These are phyloP conservation scores for Paraurostyla sp. DNA, from an alignment of 73 alveolate genomes.

Conservation along the genomic window DNA sequence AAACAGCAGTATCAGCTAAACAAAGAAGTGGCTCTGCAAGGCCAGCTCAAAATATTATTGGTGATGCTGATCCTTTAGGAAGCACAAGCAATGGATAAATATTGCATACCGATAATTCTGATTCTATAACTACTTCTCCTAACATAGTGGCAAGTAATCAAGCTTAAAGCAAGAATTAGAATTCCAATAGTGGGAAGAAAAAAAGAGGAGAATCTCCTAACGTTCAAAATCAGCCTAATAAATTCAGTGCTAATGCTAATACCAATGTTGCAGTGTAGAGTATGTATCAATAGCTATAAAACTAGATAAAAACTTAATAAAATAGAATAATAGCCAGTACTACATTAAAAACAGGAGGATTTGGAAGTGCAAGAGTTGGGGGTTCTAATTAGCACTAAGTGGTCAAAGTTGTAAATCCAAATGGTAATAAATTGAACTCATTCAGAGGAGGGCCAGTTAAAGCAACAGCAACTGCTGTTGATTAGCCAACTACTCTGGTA, in stretches of 20 bases:
- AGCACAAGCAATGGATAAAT: neutral
- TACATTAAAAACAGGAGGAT: neutral
- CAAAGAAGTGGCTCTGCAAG: constrained; percentile 35
- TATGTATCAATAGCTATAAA: constrained; percentile 8
- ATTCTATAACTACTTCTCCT: too few species aligned
- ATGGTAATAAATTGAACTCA: constrained; percentile 2
- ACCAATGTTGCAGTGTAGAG: neutral
- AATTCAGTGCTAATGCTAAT: neutral
- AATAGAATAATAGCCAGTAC: neutral
- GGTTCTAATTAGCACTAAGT: too few species aligned
- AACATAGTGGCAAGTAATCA: too few species aligned
- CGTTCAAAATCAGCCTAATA: neutral
- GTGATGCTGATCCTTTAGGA: constrained; percentile 22
- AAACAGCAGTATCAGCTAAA: neutral
- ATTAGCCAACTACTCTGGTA: neutral
- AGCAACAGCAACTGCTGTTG: neutral
- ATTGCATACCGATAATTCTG: neutral
- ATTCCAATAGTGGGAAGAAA: too few species aligned
- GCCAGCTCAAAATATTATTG: neutral
- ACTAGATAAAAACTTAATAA: neutral
- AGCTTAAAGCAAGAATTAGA: too few species aligned
- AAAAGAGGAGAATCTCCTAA: constrained; percentile 10
- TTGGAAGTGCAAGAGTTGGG: constrained; percentile 41
- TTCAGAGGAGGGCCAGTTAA: constrained; percentile 52
- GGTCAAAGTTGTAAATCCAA: neutral